These are phyloP conservation scores for barley (Hordeum vulgare) DNA, from an alignment of 176 grass and related monocot species.

Conservation along the genomic window MorexV3_pseudomolecules_assembly NC_058518.1:13384693-13385192, in stretches of 20 bases:
- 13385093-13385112: too few relatives aligned
- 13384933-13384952: not conserved
- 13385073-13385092: too few relatives aligned
- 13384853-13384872: not conserved
- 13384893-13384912: not conserved
- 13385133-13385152: too few relatives aligned
- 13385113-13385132: too few relatives aligned
- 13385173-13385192: too few relatives aligned
- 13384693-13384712: not conserved
- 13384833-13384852: not conserved
- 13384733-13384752: not conserved
- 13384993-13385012: too few relatives aligned
- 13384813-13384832: not conserved
- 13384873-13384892: not conserved
- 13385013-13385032: too few relatives aligned
- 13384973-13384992: too few relatives aligned
- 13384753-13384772: not conserved
- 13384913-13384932: not conserved
- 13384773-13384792: not conserved
- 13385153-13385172: too few relatives aligned
- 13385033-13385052: too few relatives aligned
- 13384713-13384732: conserved; percentile 33
- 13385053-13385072: too few relatives aligned
- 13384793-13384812: not conserved
- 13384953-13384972: too few relatives aligned